Conservation (phyloP, 1,139 yeast species). For the Candida gigantensis region DNA sequence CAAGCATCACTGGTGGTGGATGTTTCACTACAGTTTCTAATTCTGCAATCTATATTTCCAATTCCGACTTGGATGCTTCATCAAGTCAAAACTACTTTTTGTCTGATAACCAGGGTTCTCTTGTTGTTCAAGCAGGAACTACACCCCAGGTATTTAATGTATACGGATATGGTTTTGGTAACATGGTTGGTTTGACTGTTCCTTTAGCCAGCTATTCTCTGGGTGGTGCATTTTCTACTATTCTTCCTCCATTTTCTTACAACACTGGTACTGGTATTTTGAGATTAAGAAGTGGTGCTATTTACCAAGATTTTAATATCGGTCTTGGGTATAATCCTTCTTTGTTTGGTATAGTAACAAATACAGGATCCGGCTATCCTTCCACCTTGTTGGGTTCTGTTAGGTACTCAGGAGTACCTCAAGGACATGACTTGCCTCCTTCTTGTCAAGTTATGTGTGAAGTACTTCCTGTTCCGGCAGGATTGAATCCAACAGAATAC, state of each 20-base stretch:
- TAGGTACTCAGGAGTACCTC: slow-evolving; percentile 15
- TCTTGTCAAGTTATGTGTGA: slow-evolving; percentile 17
- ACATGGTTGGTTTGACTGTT: slow-evolving; percentile 24
- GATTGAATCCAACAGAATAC: slow-evolving; percentile 3
- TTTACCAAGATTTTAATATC: slow-evolving; percentile 21
- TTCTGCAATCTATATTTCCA: slow-evolving; percentile 23
- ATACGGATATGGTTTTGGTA: slow-evolving; percentile 34
- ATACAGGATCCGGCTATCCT: slow-evolving; percentile 19
- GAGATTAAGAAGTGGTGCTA: slow-evolving; percentile 8
- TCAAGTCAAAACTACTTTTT: slow-evolving; percentile 26
- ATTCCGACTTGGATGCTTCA: slow-evolving; percentile 18
- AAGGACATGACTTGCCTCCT: slow-evolving; percentile 8
- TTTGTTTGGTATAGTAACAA: slow-evolving; percentile 16
- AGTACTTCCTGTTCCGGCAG: not conserved
- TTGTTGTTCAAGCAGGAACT: slow-evolving; percentile 22
- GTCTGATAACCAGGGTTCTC: slow-evolving; percentile 19
- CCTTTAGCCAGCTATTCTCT: too few relatives aligned
- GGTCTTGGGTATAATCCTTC: slow-evolving; percentile 23
- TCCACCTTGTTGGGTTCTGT: slow-evolving; percentile 15
- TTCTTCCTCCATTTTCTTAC: slow-evolving; percentile 16
- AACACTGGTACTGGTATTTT: slow-evolving; percentile 22
- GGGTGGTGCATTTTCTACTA: slow-evolving; percentile 12
- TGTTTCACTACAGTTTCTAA: slow-evolving; percentile 27
- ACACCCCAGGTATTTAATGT: slow-evolving; percentile 25
- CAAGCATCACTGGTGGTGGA: slow-evolving; percentile 28